These are phyloP conservation scores for Volvox reticuliferus DNA, from an alignment of 139 green algal genomes.

Conservation along the genomic window DNA sequence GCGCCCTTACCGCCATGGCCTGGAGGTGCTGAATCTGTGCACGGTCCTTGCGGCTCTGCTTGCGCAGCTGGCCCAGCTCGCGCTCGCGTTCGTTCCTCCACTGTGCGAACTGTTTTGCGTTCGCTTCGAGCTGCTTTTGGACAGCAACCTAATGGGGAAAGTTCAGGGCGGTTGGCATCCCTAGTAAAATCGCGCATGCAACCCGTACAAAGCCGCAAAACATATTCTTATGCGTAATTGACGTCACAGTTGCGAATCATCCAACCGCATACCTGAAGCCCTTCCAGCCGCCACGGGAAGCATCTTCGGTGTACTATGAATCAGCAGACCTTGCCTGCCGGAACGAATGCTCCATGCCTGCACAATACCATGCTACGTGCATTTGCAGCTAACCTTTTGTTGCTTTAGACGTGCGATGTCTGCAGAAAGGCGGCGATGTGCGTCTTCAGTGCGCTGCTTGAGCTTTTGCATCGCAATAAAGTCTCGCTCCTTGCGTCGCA, in stretches of 20 bases:
- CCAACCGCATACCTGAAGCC: no score
- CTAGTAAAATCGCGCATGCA: no score
- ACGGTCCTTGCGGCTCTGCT: slow-evolving; percentile 52
- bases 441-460: slow-evolving; percentile 69
- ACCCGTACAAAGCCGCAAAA: no score
- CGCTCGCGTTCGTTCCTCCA: slow-evolving; percentile 72
- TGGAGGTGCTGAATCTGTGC: slow-evolving; percentile 65
- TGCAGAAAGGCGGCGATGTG: slow-evolving; percentile 69
- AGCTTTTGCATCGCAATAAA: slow-evolving; percentile 64
- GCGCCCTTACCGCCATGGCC: slow-evolving; percentile 69
- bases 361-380: no score
- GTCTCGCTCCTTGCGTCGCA: slow-evolving; percentile 59
- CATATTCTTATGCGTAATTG: no score
- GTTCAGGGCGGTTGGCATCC: no score
- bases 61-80: slow-evolving; percentile 66
- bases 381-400: slow-evolving; percentile 70
- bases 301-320: no score
- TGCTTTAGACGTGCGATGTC: slow-evolving; percentile 91
- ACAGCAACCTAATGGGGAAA: slow-evolving; percentile 61
- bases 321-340: no score
- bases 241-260: no score
- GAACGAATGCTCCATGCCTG: no score
- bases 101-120: slow-evolving; percentile 63
- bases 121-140: slow-evolving; percentile 69
- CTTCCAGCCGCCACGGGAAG: no score